A percentile compares a stretch with the other conserved stretches of the same genome.
Conservation (phyloP, 2,329 filamentous ascomycete species). For the Eurotiales sp. region DNA sequence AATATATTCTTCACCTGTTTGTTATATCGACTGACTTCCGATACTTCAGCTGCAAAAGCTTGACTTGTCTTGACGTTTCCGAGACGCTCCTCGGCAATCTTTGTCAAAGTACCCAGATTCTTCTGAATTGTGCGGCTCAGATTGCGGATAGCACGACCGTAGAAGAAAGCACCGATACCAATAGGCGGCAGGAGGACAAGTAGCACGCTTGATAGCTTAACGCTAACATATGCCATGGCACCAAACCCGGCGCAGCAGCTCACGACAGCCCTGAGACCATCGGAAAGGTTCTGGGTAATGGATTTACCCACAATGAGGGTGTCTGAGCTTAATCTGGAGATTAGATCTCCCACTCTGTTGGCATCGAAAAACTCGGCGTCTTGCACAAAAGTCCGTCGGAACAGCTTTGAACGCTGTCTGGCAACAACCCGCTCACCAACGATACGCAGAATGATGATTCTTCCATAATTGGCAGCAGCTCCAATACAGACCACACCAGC, state of each 20-base stretch:
- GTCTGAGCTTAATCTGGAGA: constrained; percentile 91
- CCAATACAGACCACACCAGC: constrained; percentile 74
- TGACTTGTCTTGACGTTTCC: constrained; percentile 96
- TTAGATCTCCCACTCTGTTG: constrained; percentile 92
- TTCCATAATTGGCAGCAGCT: constrained; percentile 85
- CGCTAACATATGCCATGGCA: constrained; percentile 93
- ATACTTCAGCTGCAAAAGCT: constrained; percentile 88
- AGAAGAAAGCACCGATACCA: constrained; percentile 84
- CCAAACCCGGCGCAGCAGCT: constrained; percentile 85
- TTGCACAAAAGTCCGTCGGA: constrained; percentile 88
- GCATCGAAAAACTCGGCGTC: constrained; percentile 99
- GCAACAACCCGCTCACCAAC: constrained; percentile 94
- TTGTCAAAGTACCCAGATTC: constrained; percentile 86
- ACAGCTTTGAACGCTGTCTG: constrained; percentile 81
- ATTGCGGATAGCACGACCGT: constrained; percentile 82
- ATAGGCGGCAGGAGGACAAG: constrained; percentile 86
- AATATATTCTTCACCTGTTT: constrained; percentile 90
- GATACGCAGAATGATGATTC: constrained; percentile 88
- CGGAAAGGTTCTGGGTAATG: constrained; percentile 95
- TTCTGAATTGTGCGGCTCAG: constrained; percentile 90
- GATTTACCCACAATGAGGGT: constrained; percentile 98
- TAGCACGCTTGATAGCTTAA: constrained; percentile 83
- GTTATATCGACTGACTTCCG: constrained; percentile 89
- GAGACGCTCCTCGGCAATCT: constrained; percentile 95
- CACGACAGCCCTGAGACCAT: constrained; percentile 86